phyloP scores from a whole-genome alignment of 345 rosid species.

The Barbarea vulgaris region DNA sequence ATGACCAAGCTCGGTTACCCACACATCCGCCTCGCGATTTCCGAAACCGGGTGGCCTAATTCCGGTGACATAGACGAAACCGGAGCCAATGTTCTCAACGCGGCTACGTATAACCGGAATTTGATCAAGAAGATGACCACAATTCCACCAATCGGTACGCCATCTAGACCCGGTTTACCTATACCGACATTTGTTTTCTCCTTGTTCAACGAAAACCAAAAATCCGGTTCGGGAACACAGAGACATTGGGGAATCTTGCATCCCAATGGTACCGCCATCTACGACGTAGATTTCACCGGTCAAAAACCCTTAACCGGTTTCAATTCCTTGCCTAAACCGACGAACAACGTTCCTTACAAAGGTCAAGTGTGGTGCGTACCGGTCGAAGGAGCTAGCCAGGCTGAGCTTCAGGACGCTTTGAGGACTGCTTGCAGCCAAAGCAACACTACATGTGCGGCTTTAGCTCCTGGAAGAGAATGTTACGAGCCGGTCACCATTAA shows the following conservation, averaged over 20 bases:
- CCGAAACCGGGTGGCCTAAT: conserved; percentile 92
- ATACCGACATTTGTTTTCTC: conserved; percentile 73
- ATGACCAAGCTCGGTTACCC: conserved; percentile 65
- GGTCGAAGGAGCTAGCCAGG: conserved; percentile 43
- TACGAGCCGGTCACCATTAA: conserved; percentile 55
- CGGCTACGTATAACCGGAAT: conserved; percentile 78
- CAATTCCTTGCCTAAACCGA: conserved; percentile 49
- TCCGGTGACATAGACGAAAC: conserved; percentile 70
- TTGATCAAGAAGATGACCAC: conserved; percentile 53
- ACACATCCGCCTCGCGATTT: conserved; percentile 48
- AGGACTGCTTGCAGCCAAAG: conserved; percentile 50
- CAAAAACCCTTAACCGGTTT: conserved; percentile 41
- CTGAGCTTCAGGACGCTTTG: conserved; percentile 46
- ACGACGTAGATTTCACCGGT: conserved; percentile 67
- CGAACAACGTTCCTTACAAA: conserved; percentile 54
- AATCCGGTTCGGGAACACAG: conserved; percentile 71
- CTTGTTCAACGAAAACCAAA: conserved; percentile 62
- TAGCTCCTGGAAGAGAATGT: conserved; percentile 64
- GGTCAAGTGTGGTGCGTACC: conserved; percentile 80
- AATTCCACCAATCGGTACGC: conserved; percentile 62
- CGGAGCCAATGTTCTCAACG: conserved; percentile 69
- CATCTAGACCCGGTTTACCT: conserved; percentile 61
- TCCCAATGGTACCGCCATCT: conserved; percentile 50
- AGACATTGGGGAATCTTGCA: conserved; percentile 75
- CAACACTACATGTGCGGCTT: conserved; percentile 56